Evolutionary conservation across 2,329 filamentous ascomycete species (phyloP), one percentile per base, ranked within the genome.

Genomic region (Diaporthe helianthi): DNA sequence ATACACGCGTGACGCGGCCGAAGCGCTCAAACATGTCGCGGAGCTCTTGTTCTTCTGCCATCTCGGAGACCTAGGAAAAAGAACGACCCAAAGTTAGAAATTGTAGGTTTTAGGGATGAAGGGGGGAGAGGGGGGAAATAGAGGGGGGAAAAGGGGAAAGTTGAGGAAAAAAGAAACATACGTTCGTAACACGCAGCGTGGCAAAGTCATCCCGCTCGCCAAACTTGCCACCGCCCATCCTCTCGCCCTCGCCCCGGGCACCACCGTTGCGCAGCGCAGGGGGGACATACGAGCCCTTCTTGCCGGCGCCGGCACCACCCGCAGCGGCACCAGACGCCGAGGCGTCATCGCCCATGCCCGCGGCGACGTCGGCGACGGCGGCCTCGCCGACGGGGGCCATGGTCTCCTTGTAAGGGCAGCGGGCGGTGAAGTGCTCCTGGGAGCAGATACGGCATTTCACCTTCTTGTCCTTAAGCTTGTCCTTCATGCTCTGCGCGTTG

Each of bases 371-470:
- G 72, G 82, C 86, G 38, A 79, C 78, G 55, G 79, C 80, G 68
- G 82, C 84, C 80, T 90, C 89, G 74, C 90, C 90, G 71, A 94
- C 89, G 46, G 93, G 96, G 44, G 95, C 94, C 94, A 99, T 98
- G 76, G 95, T 99, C 81, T 98, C 96, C 87, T 98, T 99, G 91
- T 97, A 99, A 44, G 96, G 96, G 89, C 96, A 99, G 81, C 96
- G 92, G 75, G 95, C 95, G 51, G 96, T 99, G 87, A 98, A 99
- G 89, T 99, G 96, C 86, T 99, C 96, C 79, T 95, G 96, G 80
- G 91, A 93, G 85, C 96, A 99, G 80, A 99, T 98, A 87, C 96
- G 92, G 84, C 96, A 99, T 89, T 98, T 98, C 87, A 99, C 97
- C 86, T 98, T 97, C 89, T 98, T 97, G 85, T 98, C 94, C 89